Conservation (phyloP, 2,329 filamentous ascomycete species). For the Incumbomyces lentus region DNA sequence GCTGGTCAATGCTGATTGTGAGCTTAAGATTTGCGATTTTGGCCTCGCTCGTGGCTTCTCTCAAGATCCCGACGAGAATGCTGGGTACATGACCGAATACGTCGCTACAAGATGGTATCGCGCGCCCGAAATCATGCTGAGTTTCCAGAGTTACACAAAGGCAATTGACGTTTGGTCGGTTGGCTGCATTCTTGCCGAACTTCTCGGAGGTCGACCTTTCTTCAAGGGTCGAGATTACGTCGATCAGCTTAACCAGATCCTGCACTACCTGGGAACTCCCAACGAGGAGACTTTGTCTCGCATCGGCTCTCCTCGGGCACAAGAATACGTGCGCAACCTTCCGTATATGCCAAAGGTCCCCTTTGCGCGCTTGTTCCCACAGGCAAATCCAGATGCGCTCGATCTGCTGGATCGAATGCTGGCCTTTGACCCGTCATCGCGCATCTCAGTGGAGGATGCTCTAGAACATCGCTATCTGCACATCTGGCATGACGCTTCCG, state of each 20-base stretch:
- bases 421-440: slow-evolving; percentile 86
- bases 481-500: slow-evolving; percentile 96
- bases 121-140: slow-evolving; percentile 97
- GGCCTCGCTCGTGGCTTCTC: slow-evolving; percentile 94
- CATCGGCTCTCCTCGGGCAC: slow-evolving; percentile 88
- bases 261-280: slow-evolving; percentile 93
- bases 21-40: slow-evolving; percentile 98
- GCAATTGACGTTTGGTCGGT: slow-evolving; percentile 99
- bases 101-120: slow-evolving; percentile 98
- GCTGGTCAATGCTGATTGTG: slow-evolving; percentile 96
- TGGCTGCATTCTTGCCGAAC: slow-evolving; percentile 91
- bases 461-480: slow-evolving; percentile 93
- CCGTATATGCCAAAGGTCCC: slow-evolving; percentile 89
- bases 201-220: slow-evolving; percentile 91
- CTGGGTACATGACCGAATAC: slow-evolving; percentile 99
- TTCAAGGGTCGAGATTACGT: slow-evolving; percentile 99
- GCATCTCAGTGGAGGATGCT: slow-evolving; percentile 88
- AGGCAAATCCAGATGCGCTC: slow-evolving; percentile 90
- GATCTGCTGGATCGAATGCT: slow-evolving; percentile 96
- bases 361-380: slow-evolving; percentile 80
- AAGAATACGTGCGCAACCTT: slow-evolving; percentile 96
- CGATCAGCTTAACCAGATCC: slow-evolving; percentile 97
- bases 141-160: slow-evolving; percentile 99
- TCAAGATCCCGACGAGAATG: slow-evolving; percentile 93
- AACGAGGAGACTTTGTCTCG: slow-evolving; percentile 88